These are phyloP conservation scores for Croton laevigatus DNA, from an alignment of 441 rosid genomes.

Conservation along the genomic window DNA sequence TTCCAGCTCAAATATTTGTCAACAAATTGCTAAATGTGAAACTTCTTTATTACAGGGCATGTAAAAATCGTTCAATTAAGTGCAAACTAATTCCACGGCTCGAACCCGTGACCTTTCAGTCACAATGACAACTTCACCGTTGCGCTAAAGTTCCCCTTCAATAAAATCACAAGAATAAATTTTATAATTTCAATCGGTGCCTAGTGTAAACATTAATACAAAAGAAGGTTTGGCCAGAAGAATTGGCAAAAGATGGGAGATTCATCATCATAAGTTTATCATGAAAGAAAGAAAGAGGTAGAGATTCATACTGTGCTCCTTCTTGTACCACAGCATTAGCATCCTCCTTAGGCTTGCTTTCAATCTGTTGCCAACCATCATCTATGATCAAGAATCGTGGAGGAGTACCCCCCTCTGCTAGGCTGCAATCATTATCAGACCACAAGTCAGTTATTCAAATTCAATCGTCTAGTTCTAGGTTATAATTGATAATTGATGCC, in stretches of 20 bases:
- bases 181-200: not conserved
- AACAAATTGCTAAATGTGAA: constrained; percentile 3
- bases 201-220: no score
- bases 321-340: constrained; percentile 57
- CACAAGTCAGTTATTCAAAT: constrained; percentile 17
- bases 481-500: not conserved
- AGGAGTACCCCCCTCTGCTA: constrained; percentile 81
- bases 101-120: no score
- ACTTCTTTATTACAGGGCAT: not conserved
- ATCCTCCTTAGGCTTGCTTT: constrained; percentile 65
- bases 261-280: not conserved
- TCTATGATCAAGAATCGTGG: constrained; percentile 85
- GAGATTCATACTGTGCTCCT: constrained; percentile 86
- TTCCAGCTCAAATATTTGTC: not conserved
- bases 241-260: not conserved
- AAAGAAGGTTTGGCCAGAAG: no score
- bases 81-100: no score
- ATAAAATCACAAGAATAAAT: not conserved
- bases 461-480: constrained; percentile 9
- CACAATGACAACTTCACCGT: no score
- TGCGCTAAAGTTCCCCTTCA: no score
- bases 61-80: not conserved
- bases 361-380: constrained; percentile 98
- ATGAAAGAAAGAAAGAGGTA: constrained; percentile 14
- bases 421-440: constrained; percentile 46